phyloP scores from a whole-genome alignment of 2,329 filamentous ascomycete species.

The Myriosclerotinia duriaeana region DNA sequence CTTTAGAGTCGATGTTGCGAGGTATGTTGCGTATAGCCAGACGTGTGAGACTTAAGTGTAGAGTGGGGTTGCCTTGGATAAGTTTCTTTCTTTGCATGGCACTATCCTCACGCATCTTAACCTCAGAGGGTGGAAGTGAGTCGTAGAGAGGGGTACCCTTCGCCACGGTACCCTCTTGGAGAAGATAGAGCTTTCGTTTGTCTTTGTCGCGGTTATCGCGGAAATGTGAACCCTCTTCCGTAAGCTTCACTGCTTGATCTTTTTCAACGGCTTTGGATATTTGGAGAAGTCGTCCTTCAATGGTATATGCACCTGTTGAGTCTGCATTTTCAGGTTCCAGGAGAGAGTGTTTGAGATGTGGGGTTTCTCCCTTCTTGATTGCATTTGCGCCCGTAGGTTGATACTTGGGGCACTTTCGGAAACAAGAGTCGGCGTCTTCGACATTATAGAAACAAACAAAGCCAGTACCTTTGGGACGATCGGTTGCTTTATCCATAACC shows the following conservation, averaged over 20 bases:
- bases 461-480: constrained; percentile 84
- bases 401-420: constrained; percentile 69
- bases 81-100: constrained; percentile 83
- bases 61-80: constrained; percentile 84
- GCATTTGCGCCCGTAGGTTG: constrained; percentile 45
- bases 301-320: constrained; percentile 78
- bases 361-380: constrained; percentile 38
- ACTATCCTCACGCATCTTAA: constrained; percentile 86
- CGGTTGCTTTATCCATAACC: constrained; percentile 82
- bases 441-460: constrained; percentile 89
- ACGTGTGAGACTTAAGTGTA: constrained; percentile 86
- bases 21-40: constrained; percentile 91
- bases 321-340: constrained; percentile 85
- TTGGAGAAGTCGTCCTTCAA: constrained; percentile 85
- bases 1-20: constrained; percentile 77
- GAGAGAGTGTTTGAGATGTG: constrained; percentile 71
- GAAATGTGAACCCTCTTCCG: constrained; percentile 62
- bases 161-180: constrained; percentile 81
- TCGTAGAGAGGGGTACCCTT: constrained; percentile 75
- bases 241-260: constrained; percentile 72
- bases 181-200: constrained; percentile 83
- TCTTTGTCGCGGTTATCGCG: constrained; percentile 74
- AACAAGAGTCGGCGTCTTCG: constrained; percentile 73
- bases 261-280: constrained; percentile 83
- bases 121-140: constrained; percentile 72